Evolutionary conservation across 1,284 basidiomycete genomes (phyloP).

Genomic region (Trametes sp.): DNA sequence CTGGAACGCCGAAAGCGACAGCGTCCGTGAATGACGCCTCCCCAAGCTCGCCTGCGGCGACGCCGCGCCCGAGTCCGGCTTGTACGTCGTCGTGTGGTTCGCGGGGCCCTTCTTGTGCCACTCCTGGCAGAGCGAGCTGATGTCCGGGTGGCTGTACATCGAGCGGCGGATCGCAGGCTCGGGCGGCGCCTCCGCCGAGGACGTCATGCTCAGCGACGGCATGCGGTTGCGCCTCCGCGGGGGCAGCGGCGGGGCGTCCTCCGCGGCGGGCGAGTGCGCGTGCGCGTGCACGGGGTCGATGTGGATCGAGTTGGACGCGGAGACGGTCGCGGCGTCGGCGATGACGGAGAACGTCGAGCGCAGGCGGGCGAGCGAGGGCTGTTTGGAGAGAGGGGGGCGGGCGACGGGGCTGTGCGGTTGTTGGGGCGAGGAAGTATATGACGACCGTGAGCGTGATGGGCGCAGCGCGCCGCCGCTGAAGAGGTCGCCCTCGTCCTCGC

Average conservation of each 20-base stretch:
- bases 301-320: constrained; percentile 30
- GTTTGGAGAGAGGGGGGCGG: constrained; percentile 18
- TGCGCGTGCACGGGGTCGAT: constrained; percentile 18
- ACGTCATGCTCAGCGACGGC: constrained; percentile 42
- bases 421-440: constrained; percentile 5
- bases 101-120: constrained; percentile 65
- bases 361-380: constrained; percentile 30
- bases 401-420: not conserved
- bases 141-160: constrained; percentile 61
- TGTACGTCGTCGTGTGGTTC: constrained; percentile 54
- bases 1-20: constrained; percentile 17
- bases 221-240: constrained; percentile 26
- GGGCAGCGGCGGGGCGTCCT: constrained; percentile 14
- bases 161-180: constrained; percentile 58
- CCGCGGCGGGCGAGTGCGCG: constrained; percentile 9
- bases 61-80: constrained; percentile 32
- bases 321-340: constrained; percentile 31
- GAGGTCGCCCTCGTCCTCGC: constrained; percentile 36
- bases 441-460: constrained; percentile 12
- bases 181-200: constrained; percentile 48
- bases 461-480: constrained; percentile 26
- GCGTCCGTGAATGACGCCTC: constrained; percentile 21
- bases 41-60: not conserved
- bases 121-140: constrained; percentile 62
- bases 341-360: constrained; percentile 35